Base-by-base conservation (phyloP, 2,329 filamentous ascomycete genomes). In the Purpureocillium takamizusanense region DNA sequence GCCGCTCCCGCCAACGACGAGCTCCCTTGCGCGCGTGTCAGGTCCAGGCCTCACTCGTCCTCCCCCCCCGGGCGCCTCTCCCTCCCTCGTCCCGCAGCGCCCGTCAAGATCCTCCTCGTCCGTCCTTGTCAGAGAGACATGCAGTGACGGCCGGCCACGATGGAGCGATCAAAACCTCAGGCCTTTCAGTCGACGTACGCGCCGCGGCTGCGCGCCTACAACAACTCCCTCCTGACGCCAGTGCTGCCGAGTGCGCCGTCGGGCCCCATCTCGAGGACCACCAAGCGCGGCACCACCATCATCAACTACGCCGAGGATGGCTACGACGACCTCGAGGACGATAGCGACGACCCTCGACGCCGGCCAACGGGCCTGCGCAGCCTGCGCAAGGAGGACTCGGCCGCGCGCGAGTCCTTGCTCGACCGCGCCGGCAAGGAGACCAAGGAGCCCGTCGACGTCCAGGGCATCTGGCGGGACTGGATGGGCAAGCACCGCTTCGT, bases 251-350 rank as follows among this genome's bases (percentile, higher is more conserved):
- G 78, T 45, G 69, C 70, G 41, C 73, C 77, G n/a, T 61, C 76
- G 3, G 81, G 78, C 17, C 76, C 82, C 30, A 67, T 76, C 42
- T 74, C 86, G 51, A 79, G 90, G 57, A 94, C 86, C n/a, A 97
- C 92, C 8, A 97, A 98, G 69, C 83, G 92, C 62, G 92, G 92
- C 41, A 97, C 92, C 2, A 92, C 86, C 27, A 86, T 90, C 46
- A 92, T 97, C 64, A 98, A 95, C 66, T 98, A 98, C 57, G 90
- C 92, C 17, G 92, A 98, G 59, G 90, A 97, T 59, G 89, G 89
- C 34, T 94, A 83, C 55, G 90, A 95, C 48, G 88, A 90, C 53
- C 61, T 76, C 41, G 76, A 79, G 29, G 76, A 81, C 40, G 84
- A 87, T 45, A 81, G 84, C 36, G 83, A 87, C 45, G 83, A 86